Evolutionary conservation across 371 early-diverging fungal species (phyloP).

Genomic region (Parasitella parasitica): DNA sequence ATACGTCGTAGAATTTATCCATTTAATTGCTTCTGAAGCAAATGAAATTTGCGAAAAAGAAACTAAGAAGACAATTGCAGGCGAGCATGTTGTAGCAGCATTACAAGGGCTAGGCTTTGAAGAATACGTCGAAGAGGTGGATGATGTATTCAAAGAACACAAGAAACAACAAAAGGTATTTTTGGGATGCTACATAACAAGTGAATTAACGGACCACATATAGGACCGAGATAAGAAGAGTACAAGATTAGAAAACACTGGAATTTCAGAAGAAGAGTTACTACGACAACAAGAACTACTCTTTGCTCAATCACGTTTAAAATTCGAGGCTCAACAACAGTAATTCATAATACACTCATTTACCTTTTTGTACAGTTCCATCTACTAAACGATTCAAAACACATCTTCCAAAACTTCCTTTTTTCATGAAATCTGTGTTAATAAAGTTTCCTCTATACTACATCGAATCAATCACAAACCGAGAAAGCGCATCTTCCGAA

Average conservation of each 20-base stretch:
- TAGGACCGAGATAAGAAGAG: slow-evolving; percentile 90
- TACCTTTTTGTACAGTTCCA: slow-evolving; percentile 16
- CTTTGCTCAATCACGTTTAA: slow-evolving; percentile 90
- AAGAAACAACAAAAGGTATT: slow-evolving; percentile 79
- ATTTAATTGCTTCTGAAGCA: slow-evolving; percentile 90
- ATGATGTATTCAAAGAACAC: slow-evolving; percentile 89
- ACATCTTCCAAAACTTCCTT: no score
- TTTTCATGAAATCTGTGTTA: no score
- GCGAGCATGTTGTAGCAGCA: slow-evolving; percentile 95
- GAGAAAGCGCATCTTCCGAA: slow-evolving; percentile 4
- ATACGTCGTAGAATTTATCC: slow-evolving; percentile 80
- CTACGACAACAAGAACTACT: slow-evolving; percentile 86
- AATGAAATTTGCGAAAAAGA: slow-evolving; percentile 98
- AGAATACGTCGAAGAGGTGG: slow-evolving; percentile 86
- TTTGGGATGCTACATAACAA: background rate
- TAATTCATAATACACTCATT: slow-evolving; percentile 7
- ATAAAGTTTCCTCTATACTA: background rate
- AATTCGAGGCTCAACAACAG: slow-evolving; percentile 66
- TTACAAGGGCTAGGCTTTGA: slow-evolving; percentile 93
- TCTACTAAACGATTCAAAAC: background rate
- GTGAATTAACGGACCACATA: background rate
- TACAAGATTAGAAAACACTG: slow-evolving; percentile 85
- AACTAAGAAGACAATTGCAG: slow-evolving; percentile 96
- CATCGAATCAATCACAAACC: background rate
- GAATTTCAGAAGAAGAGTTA: slow-evolving; percentile 91